Evolutionary conservation across 495 filamentous ascomycete species (phyloP).

Genomic region (Polyplosphaeria fusca): DNA sequence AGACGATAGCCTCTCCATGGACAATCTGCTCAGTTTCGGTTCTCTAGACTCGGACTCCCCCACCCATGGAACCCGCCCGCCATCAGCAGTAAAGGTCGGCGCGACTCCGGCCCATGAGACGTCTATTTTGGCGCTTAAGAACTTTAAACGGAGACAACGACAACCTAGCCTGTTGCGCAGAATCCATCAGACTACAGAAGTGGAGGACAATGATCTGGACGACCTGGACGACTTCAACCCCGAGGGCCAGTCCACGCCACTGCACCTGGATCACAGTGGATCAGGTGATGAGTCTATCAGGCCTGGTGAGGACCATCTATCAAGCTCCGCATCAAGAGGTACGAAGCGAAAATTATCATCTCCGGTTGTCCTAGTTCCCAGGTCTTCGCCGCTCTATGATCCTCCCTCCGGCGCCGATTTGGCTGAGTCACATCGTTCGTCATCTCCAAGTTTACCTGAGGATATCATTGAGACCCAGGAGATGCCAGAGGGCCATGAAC

Average conservation of each 20-base stretch:
- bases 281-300: constrained; percentile 6
- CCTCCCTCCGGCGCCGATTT: constrained; percentile 16
- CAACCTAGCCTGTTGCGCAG: constrained; percentile 68
- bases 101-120: constrained; percentile 56
- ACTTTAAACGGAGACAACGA: constrained; percentile 62
- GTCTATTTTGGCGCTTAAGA: constrained; percentile 50
- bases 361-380: constrained; percentile 35
- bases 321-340: constrained; percentile 12
- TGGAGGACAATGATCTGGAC: constrained; percentile 48
- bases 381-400: constrained; percentile 36
- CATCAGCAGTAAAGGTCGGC: constrained; percentile 28
- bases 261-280: constrained; percentile 45
- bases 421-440: constrained; percentile 11
- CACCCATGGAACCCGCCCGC: constrained; percentile 26
- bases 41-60: constrained; percentile 23
- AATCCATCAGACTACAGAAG: constrained; percentile 47
- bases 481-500: constrained; percentile 23
- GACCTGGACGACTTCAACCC: constrained; percentile 52
- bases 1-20: constrained; percentile 3
- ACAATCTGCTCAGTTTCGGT: constrained; percentile 8
- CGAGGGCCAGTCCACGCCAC: constrained; percentile 64
- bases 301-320: background rate
- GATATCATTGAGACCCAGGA: constrained; percentile 24
- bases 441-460: constrained; percentile 30
- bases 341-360: constrained; percentile 36